phyloP scores from a whole-genome alignment of 2,329 filamentous ascomycete genomes.

The Sporothrix globosa region DNA sequence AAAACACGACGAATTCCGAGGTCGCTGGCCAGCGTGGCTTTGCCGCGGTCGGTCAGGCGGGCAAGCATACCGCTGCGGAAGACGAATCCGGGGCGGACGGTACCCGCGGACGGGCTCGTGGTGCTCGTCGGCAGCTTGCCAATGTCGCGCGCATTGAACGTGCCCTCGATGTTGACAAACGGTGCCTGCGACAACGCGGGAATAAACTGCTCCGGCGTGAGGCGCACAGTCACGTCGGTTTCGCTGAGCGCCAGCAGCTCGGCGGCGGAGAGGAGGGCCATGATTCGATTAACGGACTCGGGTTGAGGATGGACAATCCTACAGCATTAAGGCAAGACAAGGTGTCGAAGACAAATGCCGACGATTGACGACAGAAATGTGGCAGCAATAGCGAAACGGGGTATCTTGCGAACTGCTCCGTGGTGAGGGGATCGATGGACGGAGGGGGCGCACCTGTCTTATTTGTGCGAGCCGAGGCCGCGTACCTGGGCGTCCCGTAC shows the following conservation, averaged over 20 bases:
- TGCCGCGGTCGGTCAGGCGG: slow-evolving; percentile 44
- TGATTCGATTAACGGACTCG: neutral
- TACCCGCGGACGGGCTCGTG: neutral
- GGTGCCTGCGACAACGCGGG: slow-evolving; percentile 49
- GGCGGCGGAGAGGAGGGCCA: slow-evolving; percentile 30
- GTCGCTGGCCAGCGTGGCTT: slow-evolving; percentile 45
- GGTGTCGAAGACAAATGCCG: neutral
- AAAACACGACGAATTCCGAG: slow-evolving; percentile 53
- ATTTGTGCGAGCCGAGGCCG: slow-evolving; percentile 12
- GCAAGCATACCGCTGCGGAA: slow-evolving; percentile 54
- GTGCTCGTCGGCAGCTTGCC: slow-evolving; percentile 46
- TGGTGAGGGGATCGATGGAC: neutral
- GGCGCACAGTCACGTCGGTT: slow-evolving; percentile 48
- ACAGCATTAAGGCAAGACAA: too few relatives aligned
- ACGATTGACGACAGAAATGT: neutral
- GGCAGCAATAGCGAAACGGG: neutral
- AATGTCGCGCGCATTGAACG: slow-evolving; percentile 58
- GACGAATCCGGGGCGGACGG: slow-evolving; percentile 49
- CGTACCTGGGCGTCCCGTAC: neutral
- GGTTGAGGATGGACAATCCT: neutral
- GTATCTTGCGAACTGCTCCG: neutral
- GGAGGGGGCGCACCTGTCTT: slow-evolving; percentile 15
- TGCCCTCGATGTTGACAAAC: slow-evolving; percentile 52
- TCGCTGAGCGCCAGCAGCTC: slow-evolving; percentile 47
- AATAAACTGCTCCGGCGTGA: slow-evolving; percentile 46